Evolutionary conservation across 441 rosid species (phyloP), one percentile per base, ranked within the genome.

Genomic region (Dalechampia spathulata): DNA sequence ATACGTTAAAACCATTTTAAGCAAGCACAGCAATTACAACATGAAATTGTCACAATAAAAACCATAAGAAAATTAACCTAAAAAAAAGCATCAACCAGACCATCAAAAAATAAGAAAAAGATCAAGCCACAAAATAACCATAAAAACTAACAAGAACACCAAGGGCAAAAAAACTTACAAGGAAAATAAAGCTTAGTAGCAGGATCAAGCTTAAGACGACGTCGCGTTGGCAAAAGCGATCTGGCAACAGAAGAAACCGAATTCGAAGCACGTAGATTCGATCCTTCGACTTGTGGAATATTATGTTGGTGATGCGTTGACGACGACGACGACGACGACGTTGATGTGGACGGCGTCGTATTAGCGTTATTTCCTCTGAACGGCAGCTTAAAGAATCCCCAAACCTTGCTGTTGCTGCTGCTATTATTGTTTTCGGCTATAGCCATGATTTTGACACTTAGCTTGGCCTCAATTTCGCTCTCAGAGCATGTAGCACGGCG

Each of bases 161-260:
- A n/a, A n/a, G n/a, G 30, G 2, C 0, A 11, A 12, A 48, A 55
- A 27, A 46, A 27, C 85, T 63, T 69, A 90, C 99, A 87, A 39
- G 97, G 97, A 61, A 93, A 93, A 61, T 85, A 89, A 58, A 92
- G 96, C 69, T 89, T 87, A 46, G 72, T 70, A 12, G 95, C 53
- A 2, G 99, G 97, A 76, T 93, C 99, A 44, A 93, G 96, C 81
- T 83, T 83, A 66, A 89, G 92, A 22, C 95, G 73, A 37, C 95
- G 86, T 37, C 95, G 82, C 0, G 80, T 62, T 2, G 89, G 97
- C 15, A 87, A 70, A 52, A 93, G 62, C 23, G 95, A 86, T 76
- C 81, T 79, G 1, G 96, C 99, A 4, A 93, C 95, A 3, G 82
- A 77, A 5, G 97, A 85, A 1, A 89, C 94, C 39, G 95, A 79